Evolutionary conservation across 169 alveolate species (phyloP), one percentile per base, ranked within the genome.

Genomic region (Plasmodium knowlesi): DNA sequence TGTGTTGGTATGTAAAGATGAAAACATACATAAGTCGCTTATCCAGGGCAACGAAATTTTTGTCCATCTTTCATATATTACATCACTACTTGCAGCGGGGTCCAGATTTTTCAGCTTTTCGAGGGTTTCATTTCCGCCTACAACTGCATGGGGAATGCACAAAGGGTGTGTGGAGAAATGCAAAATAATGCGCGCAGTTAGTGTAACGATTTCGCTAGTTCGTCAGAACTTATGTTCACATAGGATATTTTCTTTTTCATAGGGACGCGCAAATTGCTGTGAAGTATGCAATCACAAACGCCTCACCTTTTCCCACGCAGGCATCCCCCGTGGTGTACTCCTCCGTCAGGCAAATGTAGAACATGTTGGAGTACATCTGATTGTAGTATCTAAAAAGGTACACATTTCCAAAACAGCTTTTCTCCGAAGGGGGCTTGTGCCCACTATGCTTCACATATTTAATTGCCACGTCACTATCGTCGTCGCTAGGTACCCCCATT

Each of bases 41-140:
- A 50, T 50, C 61, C 25, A 2, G 61, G 22, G 22, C 61, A 50
- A 50, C 25, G 61, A 6, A 14, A 50, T 50, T 50, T 50, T 8
- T 12, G 25, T 50, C 61, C 25, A 50, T 28, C 22, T 57, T 30
- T 43, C n/a, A 70, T 30, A 28, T 85, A 73, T 74, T 86, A 86
- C 93, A 53, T 54, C 71, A 76, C 43, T 34, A 16, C 19, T 86
- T 50, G 81, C 16, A 25, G 81, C 5, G 9, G 88, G 16, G 71
- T 86, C 86, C 73, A 86, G 16, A 86, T 86, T 86, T 86, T 86
- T 86, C 67, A 86, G 76, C 37, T 86, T 86, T 6, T 16, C 57
- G 57, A 86, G 70, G 61, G 93, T 86, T 25, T 86, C 93, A 76
- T 57, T 86, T 86, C 93, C 93, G 57, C 93, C 93, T 50, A 86